Evolutionary conservation across 1,284 basidiomycete genomes (phyloP).

Genomic region (Fistulinella cinereoalba): DNA sequence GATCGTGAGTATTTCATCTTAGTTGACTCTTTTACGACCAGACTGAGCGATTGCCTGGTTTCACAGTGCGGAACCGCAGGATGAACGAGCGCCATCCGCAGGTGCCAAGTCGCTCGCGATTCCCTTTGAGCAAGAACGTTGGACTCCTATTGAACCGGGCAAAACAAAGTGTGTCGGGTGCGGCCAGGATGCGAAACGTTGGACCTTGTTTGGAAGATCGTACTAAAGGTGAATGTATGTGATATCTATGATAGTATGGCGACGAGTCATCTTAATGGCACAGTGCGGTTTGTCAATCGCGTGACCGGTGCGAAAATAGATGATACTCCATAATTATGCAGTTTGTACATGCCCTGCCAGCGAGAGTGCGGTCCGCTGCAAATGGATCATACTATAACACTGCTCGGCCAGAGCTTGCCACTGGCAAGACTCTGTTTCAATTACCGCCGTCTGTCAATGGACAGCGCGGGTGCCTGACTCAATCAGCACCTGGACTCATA

Average conservation of each 20-base stretch:
- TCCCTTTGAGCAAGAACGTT: constrained; percentile 90
- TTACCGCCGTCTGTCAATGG: no score
- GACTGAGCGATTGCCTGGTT: constrained; percentile 10
- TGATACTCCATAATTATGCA: no score
- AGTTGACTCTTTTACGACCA: neutral
- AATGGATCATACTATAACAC: no score
- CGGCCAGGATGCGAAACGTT: constrained; percentile 82
- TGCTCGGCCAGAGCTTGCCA: no score
- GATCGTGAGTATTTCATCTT: constrained; percentile 60
- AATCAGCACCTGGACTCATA: no score
- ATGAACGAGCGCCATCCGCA: constrained; percentile 95
- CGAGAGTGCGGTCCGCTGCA: no score
- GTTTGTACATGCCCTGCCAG: no score
- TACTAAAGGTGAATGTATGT: constrained; percentile 41
- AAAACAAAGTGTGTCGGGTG: constrained; percentile 87
- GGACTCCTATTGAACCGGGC: constrained; percentile 71
- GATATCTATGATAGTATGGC: constrained; percentile 1
- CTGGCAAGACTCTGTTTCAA: no score
- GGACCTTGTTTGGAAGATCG: constrained; percentile 89
- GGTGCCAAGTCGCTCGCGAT: constrained; percentile 98
- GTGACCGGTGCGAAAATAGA: no score
- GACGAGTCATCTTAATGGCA: neutral
- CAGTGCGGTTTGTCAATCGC: no score
- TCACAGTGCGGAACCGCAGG: constrained; percentile 75
- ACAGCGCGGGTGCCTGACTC: no score